A percentile compares a stretch with the other conserved stretches of the same genome.
phyloP scores from a whole-genome alignment of 1,139 yeast species.

The Dujonia santamariae region DNA sequence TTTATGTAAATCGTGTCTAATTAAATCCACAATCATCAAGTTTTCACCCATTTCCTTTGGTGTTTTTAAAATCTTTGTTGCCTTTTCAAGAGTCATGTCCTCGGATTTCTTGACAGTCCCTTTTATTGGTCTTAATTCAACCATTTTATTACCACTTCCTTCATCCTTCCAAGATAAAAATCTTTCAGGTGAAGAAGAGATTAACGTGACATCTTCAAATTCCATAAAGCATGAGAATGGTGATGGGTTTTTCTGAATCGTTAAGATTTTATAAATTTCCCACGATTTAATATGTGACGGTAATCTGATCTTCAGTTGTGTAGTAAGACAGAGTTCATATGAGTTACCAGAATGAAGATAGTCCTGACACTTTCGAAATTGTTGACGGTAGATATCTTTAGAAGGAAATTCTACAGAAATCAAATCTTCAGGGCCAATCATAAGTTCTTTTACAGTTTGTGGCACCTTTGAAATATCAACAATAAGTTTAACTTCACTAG shows the following conservation, averaged over 20 bases:
- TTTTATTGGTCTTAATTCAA: slow-evolving; percentile 91
- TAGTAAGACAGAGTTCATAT: slow-evolving; percentile 88
- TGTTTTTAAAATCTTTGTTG: slow-evolving; percentile 64
- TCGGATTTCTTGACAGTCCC: slow-evolving; percentile 81
- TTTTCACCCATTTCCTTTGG: slow-evolving; percentile 97
- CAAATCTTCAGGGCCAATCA: slow-evolving; percentile 10
- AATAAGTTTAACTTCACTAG: slow-evolving; percentile 7
- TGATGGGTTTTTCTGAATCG: slow-evolving; percentile 72
- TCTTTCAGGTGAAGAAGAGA: slow-evolving; percentile 94
- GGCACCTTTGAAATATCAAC: slow-evolving; percentile 22
- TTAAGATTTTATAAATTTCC: slow-evolving; percentile 74
- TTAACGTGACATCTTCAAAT: slow-evolving; percentile 65
- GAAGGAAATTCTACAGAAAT: slow-evolving; percentile 51
- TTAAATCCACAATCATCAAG: slow-evolving; percentile 93
- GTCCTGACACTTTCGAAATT: slow-evolving; percentile 65
- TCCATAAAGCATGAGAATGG: slow-evolving; percentile 85
- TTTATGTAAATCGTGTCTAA: slow-evolving; percentile 84
- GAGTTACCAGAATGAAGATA: slow-evolving; percentile 81
- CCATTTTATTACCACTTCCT: slow-evolving; percentile 25
- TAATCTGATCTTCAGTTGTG: slow-evolving; percentile 61
- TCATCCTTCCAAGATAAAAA: slow-evolving; percentile 73
- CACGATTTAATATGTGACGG: slow-evolving; percentile 55
- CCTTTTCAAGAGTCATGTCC: slow-evolving; percentile 51
- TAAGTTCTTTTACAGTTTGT: slow-evolving; percentile 24
- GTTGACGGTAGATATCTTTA: slow-evolving; percentile 49